Conservation (phyloP, 1,139 yeast genomes). For the Blastobotrys malaysiensis region DNA sequence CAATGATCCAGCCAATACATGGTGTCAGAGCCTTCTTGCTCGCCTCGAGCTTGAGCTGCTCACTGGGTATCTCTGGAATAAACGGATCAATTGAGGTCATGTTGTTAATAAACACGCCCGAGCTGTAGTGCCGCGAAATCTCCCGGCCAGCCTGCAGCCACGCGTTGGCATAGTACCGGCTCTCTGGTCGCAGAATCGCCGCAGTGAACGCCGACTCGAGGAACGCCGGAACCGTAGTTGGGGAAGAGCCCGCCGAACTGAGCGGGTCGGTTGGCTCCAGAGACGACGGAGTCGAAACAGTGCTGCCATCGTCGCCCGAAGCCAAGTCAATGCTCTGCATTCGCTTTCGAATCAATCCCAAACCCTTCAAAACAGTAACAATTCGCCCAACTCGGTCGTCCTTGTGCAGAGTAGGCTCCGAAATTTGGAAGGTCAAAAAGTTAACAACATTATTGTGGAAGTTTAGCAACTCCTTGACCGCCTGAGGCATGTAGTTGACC, state of each 20-base stretch:
- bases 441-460: slow-evolving; percentile 63
- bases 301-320: slow-evolving; percentile 28
- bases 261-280: neutral
- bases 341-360: slow-evolving; percentile 61
- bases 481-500: slow-evolving; percentile 59
- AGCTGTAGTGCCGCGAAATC: slow-evolving; percentile 26
- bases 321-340: slow-evolving; percentile 63
- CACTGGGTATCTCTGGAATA: slow-evolving; percentile 37
- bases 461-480: slow-evolving; percentile 60
- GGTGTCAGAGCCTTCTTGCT: slow-evolving; percentile 47
- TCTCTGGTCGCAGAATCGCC: slow-evolving; percentile 75
- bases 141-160: slow-evolving; percentile 58
- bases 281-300: slow-evolving; percentile 23
- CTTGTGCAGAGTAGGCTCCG: slow-evolving; percentile 46
- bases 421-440: slow-evolving; percentile 59
- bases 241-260: slow-evolving; percentile 31
- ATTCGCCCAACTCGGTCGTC: slow-evolving; percentile 66
- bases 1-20: slow-evolving; percentile 77
- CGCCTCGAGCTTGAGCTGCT: slow-evolving; percentile 15
- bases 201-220: slow-evolving; percentile 75
- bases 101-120: slow-evolving; percentile 9
- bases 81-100: slow-evolving; percentile 26
- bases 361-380: slow-evolving; percentile 60
- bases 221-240: slow-evolving; percentile 70
- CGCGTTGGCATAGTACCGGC: slow-evolving; percentile 57